Evolutionary conservation across 73 alveolate genomes (phyloP), one percentile per base, ranked within the genome.

Genomic region (Paramecium tetraurelia): DNA sequence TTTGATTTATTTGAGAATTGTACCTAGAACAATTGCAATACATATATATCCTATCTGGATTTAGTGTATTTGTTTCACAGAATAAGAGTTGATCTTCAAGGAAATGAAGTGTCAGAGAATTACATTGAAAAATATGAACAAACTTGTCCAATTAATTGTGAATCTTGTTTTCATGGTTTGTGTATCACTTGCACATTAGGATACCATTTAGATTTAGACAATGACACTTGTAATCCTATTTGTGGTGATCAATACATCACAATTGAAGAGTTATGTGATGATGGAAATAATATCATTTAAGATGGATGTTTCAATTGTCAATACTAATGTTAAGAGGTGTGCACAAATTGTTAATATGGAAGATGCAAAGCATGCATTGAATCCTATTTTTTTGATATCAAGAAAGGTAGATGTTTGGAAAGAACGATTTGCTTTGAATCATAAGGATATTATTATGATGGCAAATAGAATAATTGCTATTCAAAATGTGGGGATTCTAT

Each of bases 391-490:
- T 93, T 69, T 87, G 93, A 72, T 27, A 93, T 92, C 33, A 63
- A 93, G 41, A 3, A 44, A 22, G 5, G 16, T 18, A 69, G 48
- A 38, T 53, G 20, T 35, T 93, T 59, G 27, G 96, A 94, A 38
- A 89, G 96, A 16, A 12, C 36, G 5, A 29, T 70, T 3, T 95
- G 98, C 41, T n/a, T n/a, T 5, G 85, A 86, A 29, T 95, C 93
- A 70, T 70, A 29, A 12, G 98, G 96, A 18, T 95, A 90, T 88
- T 58, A 40, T 31, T 94, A 96, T 58, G 58, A 57, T 29, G 89
- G 11, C n/a, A 18, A 69, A 16, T 22, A 29, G 0, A 50, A 93
- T n/a, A 22, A 48, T 14, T 41, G 14, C 5, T 27, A 84, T 86
- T 44, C 92, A 2, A 18, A 36, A 12, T 88, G 94, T 72, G 96